Evolutionary conservation across 2,329 filamentous ascomycete genomes (phyloP), one percentile per base, ranked within the genome.

Genomic region (Triangularia verruculosa): DNA sequence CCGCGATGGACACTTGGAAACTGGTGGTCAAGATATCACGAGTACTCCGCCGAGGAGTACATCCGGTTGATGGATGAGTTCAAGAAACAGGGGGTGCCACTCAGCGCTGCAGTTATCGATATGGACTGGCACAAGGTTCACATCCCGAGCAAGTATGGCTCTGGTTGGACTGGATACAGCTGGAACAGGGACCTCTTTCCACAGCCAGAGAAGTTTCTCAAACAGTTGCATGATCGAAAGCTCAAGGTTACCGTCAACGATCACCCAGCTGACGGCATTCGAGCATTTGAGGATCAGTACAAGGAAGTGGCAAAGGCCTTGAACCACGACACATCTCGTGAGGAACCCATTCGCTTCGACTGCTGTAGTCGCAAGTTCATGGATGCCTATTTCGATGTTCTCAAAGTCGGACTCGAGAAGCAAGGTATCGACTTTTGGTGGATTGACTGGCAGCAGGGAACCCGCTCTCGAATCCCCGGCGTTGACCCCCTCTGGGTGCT

Each of bases 371-470:
- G 74, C 17, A 77, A 76, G 30, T 89, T 86, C 67, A 77, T 86
- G 71, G 76, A 86, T 32, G 85, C 84, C 0, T 88, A 85, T 68
- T 81, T 88, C 53, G 78, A 82, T 57, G 79, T 87, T 1, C 76
- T 89, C 4, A 83, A 87, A 63, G 78, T 81, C 12, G 74, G 78
- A 13, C 76, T 88, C 27, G 86, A 89, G 65, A 76, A 81, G 1
- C 75, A 83, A 8, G 86, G 83, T 0, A 78, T 81, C 22, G 86
- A 89, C 69, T 87, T 89, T 62, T 88, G 85, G 84, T 89, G 86
- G 86, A 79, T 88, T 27, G 86, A 89, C 71, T 89, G 86, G 86
- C 86, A 89, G 72, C 86, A 89, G 71, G 86, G 86, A 1, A 74
- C 77, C 2, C 76, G 79, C 62, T 85, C 84, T 1, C 78, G 79